phyloP scores from a whole-genome alignment of 805 yeast species.

The Lipomyces spencermartinsiae region DNA sequence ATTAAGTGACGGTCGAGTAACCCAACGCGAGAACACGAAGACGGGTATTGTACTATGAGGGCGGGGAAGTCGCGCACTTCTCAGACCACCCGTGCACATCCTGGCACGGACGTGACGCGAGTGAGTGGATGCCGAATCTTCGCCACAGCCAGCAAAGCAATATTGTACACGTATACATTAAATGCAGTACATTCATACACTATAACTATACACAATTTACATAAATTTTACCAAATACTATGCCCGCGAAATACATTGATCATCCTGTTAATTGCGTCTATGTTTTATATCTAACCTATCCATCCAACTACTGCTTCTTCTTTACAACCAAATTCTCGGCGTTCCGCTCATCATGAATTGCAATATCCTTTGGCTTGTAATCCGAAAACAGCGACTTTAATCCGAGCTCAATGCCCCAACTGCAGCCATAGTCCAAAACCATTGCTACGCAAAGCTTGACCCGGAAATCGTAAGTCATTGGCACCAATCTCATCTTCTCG shows the following conservation, averaged over 20 bases:
- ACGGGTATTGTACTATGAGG: neutral
- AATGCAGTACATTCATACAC: constrained; percentile 2
- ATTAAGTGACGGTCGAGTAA: no score
- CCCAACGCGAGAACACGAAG: neutral
- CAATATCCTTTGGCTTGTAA: constrained; percentile 90
- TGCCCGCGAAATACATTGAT: neutral
- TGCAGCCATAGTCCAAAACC: constrained; percentile 73
- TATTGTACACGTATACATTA: neutral
- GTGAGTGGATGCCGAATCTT: neutral
- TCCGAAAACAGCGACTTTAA: constrained; percentile 89
- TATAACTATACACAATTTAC: constrained; percentile 1
- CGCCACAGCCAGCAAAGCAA: neutral
- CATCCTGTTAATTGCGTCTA: neutral
- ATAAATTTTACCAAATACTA: neutral
- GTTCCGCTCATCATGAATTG: constrained; percentile 46
- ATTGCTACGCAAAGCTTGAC: constrained; percentile 74
- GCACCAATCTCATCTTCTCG: constrained; percentile 89
- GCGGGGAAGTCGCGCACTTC: neutral
- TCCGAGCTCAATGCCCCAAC: constrained; percentile 79
- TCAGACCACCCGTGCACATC: neutral
- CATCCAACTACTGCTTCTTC: constrained; percentile 17
- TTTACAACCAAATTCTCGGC: constrained; percentile 28
- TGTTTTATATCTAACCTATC: constrained; percentile 1
- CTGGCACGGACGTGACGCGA: neutral
- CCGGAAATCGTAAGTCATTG: constrained; percentile 78